Conservation (phyloP, 2,329 filamentous ascomycete species). For the Emericellopsis atlantica region DNA sequence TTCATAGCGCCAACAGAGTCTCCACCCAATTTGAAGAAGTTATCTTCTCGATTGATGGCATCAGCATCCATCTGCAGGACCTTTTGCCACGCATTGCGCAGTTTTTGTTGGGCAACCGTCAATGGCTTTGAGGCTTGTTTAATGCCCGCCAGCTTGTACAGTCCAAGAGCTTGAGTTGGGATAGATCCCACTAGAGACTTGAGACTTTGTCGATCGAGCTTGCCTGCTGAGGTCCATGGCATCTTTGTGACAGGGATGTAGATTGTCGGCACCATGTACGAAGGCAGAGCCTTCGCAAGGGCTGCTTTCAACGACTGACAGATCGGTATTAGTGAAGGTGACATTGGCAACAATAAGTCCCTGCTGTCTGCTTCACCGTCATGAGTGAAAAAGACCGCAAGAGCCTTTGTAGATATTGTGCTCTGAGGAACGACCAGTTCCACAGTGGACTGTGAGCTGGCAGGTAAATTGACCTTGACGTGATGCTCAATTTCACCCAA, state of each 20-base stretch:
- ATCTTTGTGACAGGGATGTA: conserved; percentile 1
- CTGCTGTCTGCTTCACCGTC: neutral
- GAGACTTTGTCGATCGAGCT: conserved; percentile 1
- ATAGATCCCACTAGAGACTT: neutral
- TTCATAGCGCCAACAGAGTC: conserved; percentile 51
- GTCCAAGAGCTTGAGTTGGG: neutral
- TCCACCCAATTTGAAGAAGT: conserved; percentile 48
- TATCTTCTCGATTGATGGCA: conserved; percentile 37
- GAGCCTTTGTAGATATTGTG: conserved; percentile 6
- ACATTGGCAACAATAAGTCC: conserved; percentile 4
- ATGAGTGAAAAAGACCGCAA: conserved; percentile 8
- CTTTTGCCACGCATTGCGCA: conserved; percentile 2
- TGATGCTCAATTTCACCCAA: conserved; percentile 58
- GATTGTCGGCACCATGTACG: conserved; percentile 2
- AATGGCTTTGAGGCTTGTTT: neutral
- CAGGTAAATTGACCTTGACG: conserved; percentile 16
- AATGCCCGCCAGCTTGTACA: neutral
- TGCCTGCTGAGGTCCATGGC: conserved; percentile 1
- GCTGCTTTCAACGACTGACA: conserved; percentile 5
- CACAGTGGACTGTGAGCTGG: conserved; percentile 25
- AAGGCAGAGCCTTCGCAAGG: neutral
- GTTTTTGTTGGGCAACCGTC: neutral
- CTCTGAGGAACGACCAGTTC: conserved; percentile 30
- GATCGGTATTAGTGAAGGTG: neutral
- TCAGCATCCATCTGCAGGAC: conserved; percentile 1